phyloP scores from a whole-genome alignment of 371 early-diverging fungal genomes.

The Mortierella sp. region DNA sequence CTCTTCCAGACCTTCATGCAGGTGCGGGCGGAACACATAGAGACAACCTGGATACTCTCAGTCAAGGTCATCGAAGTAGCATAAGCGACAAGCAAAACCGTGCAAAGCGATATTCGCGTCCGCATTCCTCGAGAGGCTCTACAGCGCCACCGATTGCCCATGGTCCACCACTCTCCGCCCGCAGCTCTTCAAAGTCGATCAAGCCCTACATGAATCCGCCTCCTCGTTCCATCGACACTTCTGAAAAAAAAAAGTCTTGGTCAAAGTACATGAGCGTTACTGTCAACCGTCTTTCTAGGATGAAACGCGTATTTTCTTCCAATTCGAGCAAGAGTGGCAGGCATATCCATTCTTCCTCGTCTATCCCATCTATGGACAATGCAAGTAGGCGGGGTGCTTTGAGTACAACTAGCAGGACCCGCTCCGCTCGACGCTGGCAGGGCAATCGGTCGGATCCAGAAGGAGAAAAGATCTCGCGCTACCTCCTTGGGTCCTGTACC shows the following conservation, averaged over 20 bases:
- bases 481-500: slow-evolving; percentile 20
- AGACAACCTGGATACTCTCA: background rate
- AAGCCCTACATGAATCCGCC: slow-evolving; percentile 52
- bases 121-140: slow-evolving; percentile 6
- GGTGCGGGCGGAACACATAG: no score
- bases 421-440: slow-evolving; percentile 17
- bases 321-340: slow-evolving; percentile 11
- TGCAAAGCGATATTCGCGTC: slow-evolving; percentile 13
- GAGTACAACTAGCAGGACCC: background rate
- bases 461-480: slow-evolving; percentile 21
- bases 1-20: slow-evolving; percentile 21
- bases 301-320: slow-evolving; percentile 33
- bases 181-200: slow-evolving; percentile 14
- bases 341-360: slow-evolving; percentile 12
- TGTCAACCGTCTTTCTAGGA: slow-evolving; percentile 29
- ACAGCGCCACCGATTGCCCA: background rate
- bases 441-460: slow-evolving; percentile 19
- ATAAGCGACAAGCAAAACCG: background rate
- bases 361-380: background rate
- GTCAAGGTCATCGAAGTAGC: background rate
- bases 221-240: slow-evolving; percentile 13
- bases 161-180: slow-evolving; percentile 4
- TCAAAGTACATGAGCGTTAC: slow-evolving; percentile 41
- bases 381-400: slow-evolving; percentile 1
- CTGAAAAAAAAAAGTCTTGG: slow-evolving; percentile 35